Base-by-base conservation (phyloP, 192 early-diverging fungal genomes). In the Coemansia sp. region DNA sequence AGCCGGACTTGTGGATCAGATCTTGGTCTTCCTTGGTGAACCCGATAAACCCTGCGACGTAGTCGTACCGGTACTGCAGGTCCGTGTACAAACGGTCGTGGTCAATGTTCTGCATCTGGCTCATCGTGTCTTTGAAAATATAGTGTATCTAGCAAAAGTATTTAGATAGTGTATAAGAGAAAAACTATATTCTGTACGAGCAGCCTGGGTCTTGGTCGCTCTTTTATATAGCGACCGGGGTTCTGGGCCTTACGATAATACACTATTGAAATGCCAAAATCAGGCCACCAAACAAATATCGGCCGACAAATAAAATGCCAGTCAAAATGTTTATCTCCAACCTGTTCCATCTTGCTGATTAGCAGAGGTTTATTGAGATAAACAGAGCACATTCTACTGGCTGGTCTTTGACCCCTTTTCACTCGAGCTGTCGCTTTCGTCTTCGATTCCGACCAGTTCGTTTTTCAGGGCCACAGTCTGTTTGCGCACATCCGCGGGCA, bases 21-120 rank as follows among this genome's bases (percentile, higher is more conserved):
- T 87, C 84, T 58, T 89, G 83, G 73, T 92, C 91, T 12, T 75
- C 76, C 12, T 84, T 72, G 48, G 83, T 85, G 66, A 93, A 93
- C 45, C 85, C 88, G 41, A 91, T 83, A 51, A 93, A 92, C 55
- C 81, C 69, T 7, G 89, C 70, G 19, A 93, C 89, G 52, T 91
- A 92, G 39, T 89, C 78, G 70, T 87, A 90, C n/a, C 92, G 87
- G 84, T 93, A 93, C 70, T 82, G 60, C 25, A 85, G 65, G 62
- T 93, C 92, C 27, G 84, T 83, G 76, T 92, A 91, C 17, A 93
- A 79, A 23, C 85, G 70, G 43, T 84, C 73, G 57, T 83, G 77
- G 52, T 91, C 91, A 66, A 92, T 85, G 66, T 84, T 79, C 62
- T 86, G 54, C 50, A 62, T 60, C 0, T 41, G 10, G 7, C 12